Conservation (phyloP, 2,329 filamentous ascomycete species). For the Aspergillus sp. region DNA sequence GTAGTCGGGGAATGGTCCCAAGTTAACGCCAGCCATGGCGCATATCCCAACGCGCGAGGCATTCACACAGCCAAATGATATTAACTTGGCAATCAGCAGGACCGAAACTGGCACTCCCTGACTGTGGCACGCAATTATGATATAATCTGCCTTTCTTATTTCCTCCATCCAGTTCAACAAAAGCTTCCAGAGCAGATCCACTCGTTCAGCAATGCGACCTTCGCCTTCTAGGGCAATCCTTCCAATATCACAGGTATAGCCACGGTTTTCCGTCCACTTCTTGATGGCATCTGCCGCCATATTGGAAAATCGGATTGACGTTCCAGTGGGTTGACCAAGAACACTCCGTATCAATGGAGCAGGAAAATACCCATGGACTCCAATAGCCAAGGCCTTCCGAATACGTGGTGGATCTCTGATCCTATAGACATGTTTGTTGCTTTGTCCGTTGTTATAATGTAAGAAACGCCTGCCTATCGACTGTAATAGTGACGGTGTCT, state of each 20-base stretch:
- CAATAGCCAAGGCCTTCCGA: conserved; percentile 82
- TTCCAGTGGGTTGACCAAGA: conserved; percentile 89
- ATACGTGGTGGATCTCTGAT: conserved; percentile 62
- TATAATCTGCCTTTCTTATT: conserved; percentile 76
- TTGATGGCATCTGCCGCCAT: conserved; percentile 76
- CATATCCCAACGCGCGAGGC: conserved; percentile 75
- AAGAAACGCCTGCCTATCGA: conserved; percentile 36
- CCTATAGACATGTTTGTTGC: conserved; percentile 62
- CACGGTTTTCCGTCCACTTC: conserved; percentile 67
- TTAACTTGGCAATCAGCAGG: conserved; percentile 86
- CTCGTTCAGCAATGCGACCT: conserved; percentile 79
- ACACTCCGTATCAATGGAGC: conserved; percentile 79
- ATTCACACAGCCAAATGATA: conserved; percentile 77
- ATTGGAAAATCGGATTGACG: conserved; percentile 85
- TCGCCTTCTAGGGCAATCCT: conserved; percentile 93
- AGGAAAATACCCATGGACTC: conserved; percentile 89
- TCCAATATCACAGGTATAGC: conserved; percentile 73
- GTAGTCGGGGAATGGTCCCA: conserved; percentile 88
- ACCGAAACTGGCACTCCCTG: conserved; percentile 91
- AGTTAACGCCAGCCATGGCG: conserved; percentile 80
- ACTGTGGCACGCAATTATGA: conserved; percentile 87
- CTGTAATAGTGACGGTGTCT: conserved; percentile 58
- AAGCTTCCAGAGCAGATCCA: conserved; percentile 89
- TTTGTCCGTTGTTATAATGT: conserved; percentile 48
- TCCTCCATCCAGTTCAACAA: conserved; percentile 92